phyloP scores from a whole-genome alignment of 345 rosid genomes.

The Brassica carinata region DNA sequence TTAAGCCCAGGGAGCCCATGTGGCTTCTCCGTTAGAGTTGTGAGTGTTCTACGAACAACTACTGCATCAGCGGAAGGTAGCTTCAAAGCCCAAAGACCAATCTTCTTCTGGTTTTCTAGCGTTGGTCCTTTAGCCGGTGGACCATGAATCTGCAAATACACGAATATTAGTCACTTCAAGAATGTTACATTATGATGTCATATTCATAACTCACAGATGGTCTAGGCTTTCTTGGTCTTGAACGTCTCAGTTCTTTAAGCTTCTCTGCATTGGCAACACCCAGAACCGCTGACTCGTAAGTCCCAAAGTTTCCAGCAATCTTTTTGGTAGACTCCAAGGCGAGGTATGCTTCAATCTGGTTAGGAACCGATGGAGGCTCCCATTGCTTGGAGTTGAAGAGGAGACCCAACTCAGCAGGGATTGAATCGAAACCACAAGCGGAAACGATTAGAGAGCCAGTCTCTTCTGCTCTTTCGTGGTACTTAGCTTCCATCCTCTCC shows the following conservation, averaged over 20 bases:
- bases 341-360: slow-evolving; percentile 67
- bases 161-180: background rate
- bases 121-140: slow-evolving; percentile 66
- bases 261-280: slow-evolving; percentile 65
- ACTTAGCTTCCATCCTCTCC: slow-evolving; percentile 74
- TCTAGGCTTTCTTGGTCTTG: slow-evolving; percentile 69
- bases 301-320: slow-evolving; percentile 79
- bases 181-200: background rate
- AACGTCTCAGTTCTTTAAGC: slow-evolving; percentile 70
- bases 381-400: slow-evolving; percentile 83
- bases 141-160: slow-evolving; percentile 69
- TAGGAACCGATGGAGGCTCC: slow-evolving; percentile 66
- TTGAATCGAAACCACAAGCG: slow-evolving; percentile 90
- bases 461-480: slow-evolving; percentile 69
- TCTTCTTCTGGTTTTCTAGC: slow-evolving; percentile 66
- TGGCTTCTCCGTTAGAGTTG: slow-evolving; percentile 65
- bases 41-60: slow-evolving; percentile 76
- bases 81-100: slow-evolving; percentile 80
- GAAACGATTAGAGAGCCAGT: slow-evolving; percentile 77
- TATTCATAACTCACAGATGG: slow-evolving; percentile 54
- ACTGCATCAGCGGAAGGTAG: slow-evolving; percentile 83
- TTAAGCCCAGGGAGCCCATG: slow-evolving; percentile 68
- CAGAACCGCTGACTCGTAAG: slow-evolving; percentile 81
- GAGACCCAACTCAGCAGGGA: slow-evolving; percentile 85
- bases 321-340: slow-evolving; percentile 74